Evolutionary conservation across 164 flowering plant species (phyloP).

Genomic region (Nymphaea colorata): DNA sequence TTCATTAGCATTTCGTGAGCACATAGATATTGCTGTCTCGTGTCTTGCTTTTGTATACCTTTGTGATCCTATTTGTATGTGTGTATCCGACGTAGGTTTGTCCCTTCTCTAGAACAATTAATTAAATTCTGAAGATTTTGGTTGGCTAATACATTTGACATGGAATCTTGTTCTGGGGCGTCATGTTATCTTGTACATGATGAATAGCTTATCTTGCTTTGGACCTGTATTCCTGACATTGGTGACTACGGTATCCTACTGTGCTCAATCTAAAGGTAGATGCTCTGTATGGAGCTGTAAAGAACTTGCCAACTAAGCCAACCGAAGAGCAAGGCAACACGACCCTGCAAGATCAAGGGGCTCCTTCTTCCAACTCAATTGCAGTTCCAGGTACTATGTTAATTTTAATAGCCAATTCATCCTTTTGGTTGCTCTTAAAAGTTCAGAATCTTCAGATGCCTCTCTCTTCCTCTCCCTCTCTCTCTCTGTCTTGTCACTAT

Average conservation of each 20-base stretch:
- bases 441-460: not conserved
- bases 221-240: not conserved
- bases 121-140: no score
- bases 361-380: slow-evolving; percentile 32
- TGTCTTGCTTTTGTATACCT: no score
- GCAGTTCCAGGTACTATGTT: slow-evolving; percentile 55
- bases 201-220: not conserved
- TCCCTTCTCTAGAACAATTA: not conserved
- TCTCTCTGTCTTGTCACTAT: no score
- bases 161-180: no score
- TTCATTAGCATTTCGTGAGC: no score
- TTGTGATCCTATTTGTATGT: no score
- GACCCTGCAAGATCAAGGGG: slow-evolving; percentile 12
- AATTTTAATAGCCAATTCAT: not conserved
- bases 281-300: slow-evolving; percentile 51
- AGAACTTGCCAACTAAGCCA: slow-evolving; percentile 17
- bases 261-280: slow-evolving; percentile 26
- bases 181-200: no score
- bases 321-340: slow-evolving; percentile 14
- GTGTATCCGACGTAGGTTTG: not conserved
- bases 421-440: not conserved
- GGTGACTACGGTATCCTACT: not conserved
- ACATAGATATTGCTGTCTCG: no score
- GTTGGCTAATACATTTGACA: no score
- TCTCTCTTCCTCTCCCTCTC: not conserved